A percentile compares a stretch with the other conserved stretches of the same genome.
These are phyloP conservation scores for Pyracantha coccinea DNA, from an alignment of 331 rosid genomes.

Conservation along the genomic window DNA sequence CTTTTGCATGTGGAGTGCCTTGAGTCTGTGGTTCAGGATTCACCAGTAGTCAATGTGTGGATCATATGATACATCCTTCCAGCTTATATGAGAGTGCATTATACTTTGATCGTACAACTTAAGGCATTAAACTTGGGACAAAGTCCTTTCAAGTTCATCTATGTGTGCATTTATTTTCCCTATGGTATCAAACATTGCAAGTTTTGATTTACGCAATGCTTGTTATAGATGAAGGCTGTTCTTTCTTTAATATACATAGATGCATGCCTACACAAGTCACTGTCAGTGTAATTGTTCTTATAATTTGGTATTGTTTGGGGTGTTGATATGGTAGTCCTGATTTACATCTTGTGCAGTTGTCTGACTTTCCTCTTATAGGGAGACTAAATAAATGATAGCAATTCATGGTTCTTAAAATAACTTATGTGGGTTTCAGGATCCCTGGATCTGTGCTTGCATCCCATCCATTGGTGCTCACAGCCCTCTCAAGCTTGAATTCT, in stretches of 20 bases:
- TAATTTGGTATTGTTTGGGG: neutral
- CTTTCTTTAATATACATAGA: neutral
- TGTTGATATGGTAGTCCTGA: neutral
- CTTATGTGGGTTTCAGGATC: conserved; percentile 54
- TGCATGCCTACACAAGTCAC: neutral
- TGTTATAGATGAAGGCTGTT: neutral
- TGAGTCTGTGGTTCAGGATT: neutral
- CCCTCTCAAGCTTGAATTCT: conserved; percentile 85
- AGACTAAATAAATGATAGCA: neutral
- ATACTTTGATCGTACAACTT: neutral
- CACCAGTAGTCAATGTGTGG: neutral
- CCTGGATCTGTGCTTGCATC: conserved; percentile 86
- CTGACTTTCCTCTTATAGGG: neutral
- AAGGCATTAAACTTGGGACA: neutral
- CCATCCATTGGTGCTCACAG: conserved; percentile 90
- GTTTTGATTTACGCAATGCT: neutral
- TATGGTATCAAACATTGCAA: neutral
- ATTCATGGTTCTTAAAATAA: neutral
- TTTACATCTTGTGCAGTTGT: neutral
- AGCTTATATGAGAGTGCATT: neutral
- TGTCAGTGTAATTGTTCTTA: neutral
- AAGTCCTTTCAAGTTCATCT: neutral
- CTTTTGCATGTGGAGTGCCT: neutral
- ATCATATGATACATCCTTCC: neutral
- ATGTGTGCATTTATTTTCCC: neutral